Evolutionary conservation across 106 monocot species (phyloP), one percentile per base, ranked within the genome.

Genomic region (Apostasia shenzhenica): DNA sequence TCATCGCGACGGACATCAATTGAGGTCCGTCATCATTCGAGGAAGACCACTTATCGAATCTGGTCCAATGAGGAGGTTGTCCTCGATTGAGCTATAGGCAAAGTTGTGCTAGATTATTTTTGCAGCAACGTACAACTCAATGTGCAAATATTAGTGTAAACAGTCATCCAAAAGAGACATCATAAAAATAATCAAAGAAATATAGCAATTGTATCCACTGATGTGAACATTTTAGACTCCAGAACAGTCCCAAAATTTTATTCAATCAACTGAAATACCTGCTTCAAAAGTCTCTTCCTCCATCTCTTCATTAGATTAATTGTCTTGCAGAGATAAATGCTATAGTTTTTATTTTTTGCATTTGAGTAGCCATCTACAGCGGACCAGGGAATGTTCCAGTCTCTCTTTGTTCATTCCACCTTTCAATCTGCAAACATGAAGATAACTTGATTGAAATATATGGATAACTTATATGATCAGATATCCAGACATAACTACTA

Each of bases 361-460:
- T 51, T 59, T 48, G 48, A 39, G 40, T 6, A 41, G 60, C 5
- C 58, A 73, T 55, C 48, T 78, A 85, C 8, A 86, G 54, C 46
- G 86, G 86, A 58, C 86, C 86, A 14, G 86, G 86, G 61, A 86
- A 86, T 13, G 86, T 86, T 70, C 86, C 86, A 52, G 76, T 86
- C 73, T 82, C 86, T 73, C 86, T 86, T 62, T 86, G 86, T 70
- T 86, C 86, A 40, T 86, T 86, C 86, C 86, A 86, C 14, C 86
- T 72, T 4, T 86, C 86, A 5, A 86, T 45, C 86, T 86, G 82
- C 57, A 71, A 48, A 14, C 13, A 63, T 14, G 38, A 14, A 59
- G 11, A 71, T 55, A 7, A 13, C 11, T 50, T 5, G 3, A 50
- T 5, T 5, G 5, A 50, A 3, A 3, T 8, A 50, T 50, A 8